These are phyloP conservation scores for Starmera amethionina DNA, from an alignment of 805 yeast genomes.

Conservation along the genomic window DNA sequence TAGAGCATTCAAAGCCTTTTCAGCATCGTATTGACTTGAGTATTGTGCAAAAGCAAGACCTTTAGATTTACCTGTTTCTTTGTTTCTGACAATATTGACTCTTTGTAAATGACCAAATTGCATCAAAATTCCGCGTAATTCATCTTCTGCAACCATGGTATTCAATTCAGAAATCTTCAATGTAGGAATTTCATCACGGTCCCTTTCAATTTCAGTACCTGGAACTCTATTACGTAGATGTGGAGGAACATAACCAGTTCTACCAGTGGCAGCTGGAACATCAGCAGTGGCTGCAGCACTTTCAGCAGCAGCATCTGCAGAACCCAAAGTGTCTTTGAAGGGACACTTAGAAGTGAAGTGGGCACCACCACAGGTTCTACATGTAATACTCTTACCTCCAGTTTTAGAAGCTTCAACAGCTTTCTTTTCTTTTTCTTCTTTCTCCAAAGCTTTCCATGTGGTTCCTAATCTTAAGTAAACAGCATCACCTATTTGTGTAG, in stretches of 20 bases:
- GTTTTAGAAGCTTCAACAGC: conserved; percentile 36
- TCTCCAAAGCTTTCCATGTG: conserved; percentile 69
- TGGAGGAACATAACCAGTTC: conserved; percentile 28
- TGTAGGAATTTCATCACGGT: conserved; percentile 81
- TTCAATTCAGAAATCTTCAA: conserved; percentile 88
- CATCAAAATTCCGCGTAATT: conserved; percentile 63
- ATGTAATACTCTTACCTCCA: conserved; percentile 41
- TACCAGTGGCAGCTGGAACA: conserved; percentile 5
- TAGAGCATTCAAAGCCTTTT: conserved; percentile 62
- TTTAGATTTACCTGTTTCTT: conserved; percentile 88
- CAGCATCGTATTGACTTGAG: conserved; percentile 57
- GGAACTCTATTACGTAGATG: conserved; percentile 32
- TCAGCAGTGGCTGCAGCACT: conserved; percentile 7
- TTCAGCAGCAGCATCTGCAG: conserved; percentile 29
- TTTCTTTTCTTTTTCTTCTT: conserved; percentile 53
- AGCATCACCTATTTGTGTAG: conserved; percentile 83
- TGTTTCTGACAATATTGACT: conserved; percentile 77
- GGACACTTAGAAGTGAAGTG: conserved; percentile 97
- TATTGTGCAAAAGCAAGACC: conserved; percentile 94
- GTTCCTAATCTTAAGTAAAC: conserved; percentile 67
- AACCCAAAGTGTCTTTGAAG: conserved; percentile 74
- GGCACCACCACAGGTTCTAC: conserved; percentile 91
- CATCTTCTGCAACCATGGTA: conserved; percentile 72
- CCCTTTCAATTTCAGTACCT: conserved; percentile 33
- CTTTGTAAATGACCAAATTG: conserved; percentile 60